phyloP scores from a whole-genome alignment of 169 alveolate species.

The Cryptosporidium viatorum region DNA sequence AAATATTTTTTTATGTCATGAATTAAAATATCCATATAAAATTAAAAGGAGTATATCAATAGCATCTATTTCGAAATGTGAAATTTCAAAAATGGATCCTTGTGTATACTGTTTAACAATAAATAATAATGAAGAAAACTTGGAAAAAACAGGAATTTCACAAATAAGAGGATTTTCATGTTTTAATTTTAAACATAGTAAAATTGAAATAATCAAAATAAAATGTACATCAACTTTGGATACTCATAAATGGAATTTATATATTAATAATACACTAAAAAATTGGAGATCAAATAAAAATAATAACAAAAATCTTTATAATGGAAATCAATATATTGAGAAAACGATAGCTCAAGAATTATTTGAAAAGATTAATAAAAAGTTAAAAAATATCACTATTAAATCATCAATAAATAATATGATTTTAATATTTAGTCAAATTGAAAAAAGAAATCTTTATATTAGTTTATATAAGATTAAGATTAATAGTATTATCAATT shows the following conservation, averaged over 20 bases:
- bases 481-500: background rate
- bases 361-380: constrained; percentile 36
- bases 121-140: constrained; percentile 1
- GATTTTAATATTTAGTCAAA: background rate
- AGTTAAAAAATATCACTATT: constrained; percentile 7
- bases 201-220: constrained; percentile 20
- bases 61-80: constrained; percentile 57
- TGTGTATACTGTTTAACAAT: constrained; percentile 56
- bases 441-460: constrained; percentile 11
- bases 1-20: constrained; percentile 56
- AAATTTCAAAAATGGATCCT: constrained; percentile 53
- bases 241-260: constrained; percentile 50
- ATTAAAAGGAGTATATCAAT: constrained; percentile 55
- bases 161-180: background rate
- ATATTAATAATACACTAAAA: constrained; percentile 50
- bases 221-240: constrained; percentile 66
- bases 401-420: constrained; percentile 8
- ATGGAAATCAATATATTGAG: constrained; percentile 42
- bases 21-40: constrained; percentile 57
- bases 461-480: constrained; percentile 3
- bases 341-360: constrained; percentile 60
- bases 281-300: constrained; percentile 56
- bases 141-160: background rate
- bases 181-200: background rate
- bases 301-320: constrained; percentile 24